Conservation (phyloP, 2,329 filamentous ascomycete genomes). For the Aotearoamyces nothofagi region DNA sequence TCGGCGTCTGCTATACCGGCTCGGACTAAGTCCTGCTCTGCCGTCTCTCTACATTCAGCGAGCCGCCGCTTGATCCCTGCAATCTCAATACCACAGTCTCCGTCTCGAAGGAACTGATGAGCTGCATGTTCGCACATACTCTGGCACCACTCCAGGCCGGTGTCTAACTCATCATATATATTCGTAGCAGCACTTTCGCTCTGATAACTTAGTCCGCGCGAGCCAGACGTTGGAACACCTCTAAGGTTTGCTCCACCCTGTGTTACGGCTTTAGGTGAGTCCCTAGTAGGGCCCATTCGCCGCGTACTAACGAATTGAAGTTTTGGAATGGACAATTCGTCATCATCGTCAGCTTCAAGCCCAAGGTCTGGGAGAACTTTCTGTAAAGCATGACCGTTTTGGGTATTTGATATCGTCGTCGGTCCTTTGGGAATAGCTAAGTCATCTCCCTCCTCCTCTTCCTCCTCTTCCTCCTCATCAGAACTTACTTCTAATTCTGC, state of each 20-base stretch:
- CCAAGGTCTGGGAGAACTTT: slow-evolving; percentile 2
- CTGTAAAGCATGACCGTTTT: neutral
- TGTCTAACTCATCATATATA: slow-evolving; percentile 61
- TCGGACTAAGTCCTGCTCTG: slow-evolving; percentile 11
- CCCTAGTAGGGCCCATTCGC: slow-evolving; percentile 20
- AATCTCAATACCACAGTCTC: slow-evolving; percentile 69
- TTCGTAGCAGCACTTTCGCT: slow-evolving; percentile 4
- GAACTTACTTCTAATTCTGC: slow-evolving; percentile 42
- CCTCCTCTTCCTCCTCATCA: slow-evolving; percentile 22
- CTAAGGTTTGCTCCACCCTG: neutral
- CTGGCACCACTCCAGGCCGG: slow-evolving; percentile 65
- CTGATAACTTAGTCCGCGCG: slow-evolving; percentile 9
- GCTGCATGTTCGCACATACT: slow-evolving; percentile 73
- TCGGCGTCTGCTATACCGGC: slow-evolving; percentile 7
- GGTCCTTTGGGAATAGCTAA: no score
- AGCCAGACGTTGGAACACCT: slow-evolving; percentile 6
- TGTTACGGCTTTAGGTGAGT: slow-evolving; percentile 7
- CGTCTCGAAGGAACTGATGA: slow-evolving; percentile 78
- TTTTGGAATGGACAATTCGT: slow-evolving; percentile 17
- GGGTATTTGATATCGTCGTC: neutral
- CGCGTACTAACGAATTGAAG: slow-evolving; percentile 24
- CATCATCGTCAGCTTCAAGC: slow-evolving; percentile 10
- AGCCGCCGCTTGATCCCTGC: slow-evolving; percentile 45
- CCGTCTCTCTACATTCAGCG: slow-evolving; percentile 1
- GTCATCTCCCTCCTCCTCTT: slow-evolving; percentile 3